These are phyloP conservation scores for Alternaria sp. DNA, from an alignment of 2,329 filamentous ascomycete species.

Conservation along the genomic window DNA sequence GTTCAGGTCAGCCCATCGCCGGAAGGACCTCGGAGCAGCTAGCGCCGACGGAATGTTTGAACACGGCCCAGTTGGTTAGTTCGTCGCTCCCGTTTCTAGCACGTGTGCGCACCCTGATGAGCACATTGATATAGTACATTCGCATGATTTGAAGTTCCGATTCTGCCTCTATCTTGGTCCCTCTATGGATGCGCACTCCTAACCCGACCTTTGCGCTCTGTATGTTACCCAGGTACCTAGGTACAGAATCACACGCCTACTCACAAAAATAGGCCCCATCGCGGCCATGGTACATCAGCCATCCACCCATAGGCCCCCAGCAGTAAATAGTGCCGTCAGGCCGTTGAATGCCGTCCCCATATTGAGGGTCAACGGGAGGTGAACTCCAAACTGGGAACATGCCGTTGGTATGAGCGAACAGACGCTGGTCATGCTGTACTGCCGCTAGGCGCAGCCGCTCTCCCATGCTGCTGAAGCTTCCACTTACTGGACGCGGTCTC, in stretches of 20 bases:
- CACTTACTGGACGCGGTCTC: not conserved
- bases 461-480: not conserved
- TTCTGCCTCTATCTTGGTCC: not conserved
- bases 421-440: not conserved
- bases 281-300: not conserved
- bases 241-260: too few relatives aligned
- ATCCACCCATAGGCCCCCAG: not conserved
- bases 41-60: not conserved
- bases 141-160: not conserved
- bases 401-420: not conserved
- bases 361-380: not conserved
- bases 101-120: not conserved
- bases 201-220: not conserved
- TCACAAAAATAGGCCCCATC: not conserved
- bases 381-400: not conserved
- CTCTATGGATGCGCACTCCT: not conserved
- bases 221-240: not conserved
- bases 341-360: not conserved
- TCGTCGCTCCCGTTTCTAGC: rapidly evolving
- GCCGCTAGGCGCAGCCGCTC: not conserved
- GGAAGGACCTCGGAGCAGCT: not conserved
- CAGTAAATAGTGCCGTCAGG: not conserved
- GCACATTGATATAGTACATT: not conserved
- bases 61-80: not conserved
- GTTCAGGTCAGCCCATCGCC: not conserved